Base-by-base conservation (phyloP, 257 asterid genomes). In the Solanum megistacrolobum region DNA sequence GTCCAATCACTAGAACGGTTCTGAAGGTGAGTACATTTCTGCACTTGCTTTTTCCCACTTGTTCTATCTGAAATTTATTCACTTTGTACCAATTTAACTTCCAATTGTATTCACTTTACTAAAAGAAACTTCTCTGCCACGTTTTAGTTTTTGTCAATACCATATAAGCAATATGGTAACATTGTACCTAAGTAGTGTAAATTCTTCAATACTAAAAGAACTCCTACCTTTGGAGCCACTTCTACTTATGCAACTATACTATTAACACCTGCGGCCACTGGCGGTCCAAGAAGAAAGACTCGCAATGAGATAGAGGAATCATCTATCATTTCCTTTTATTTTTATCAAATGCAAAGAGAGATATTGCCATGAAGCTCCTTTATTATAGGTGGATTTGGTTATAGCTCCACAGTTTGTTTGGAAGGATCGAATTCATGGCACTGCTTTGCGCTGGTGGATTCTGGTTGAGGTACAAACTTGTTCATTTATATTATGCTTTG, bases 1-100 rank as follows among this genome's bases (percentile, higher is more conserved):
- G 99, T 93, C 99, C 99, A 87, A 97, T 97, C 89, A 97, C 99
- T 38, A 95, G 99, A 92, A 97, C 99, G 52, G 99, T 97, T 90
- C 93, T 97, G 86, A 97, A 97, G 99, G 99, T 97, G 92, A 86
- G 83, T 88, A 32, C 90, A 58, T 73, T 88, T 86, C 58, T 90
- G 87, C 86, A 87, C 32, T 25, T 78, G 48, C 74, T 89, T 41
- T 88, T 83, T 84, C 83, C 35, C 31, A 73, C 71, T 84, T 46
- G 74, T 76, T 55, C 41, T 87, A 48, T 71, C 88, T 88, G 83
- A 82, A 87, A 25, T 72, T 86, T 41, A 46, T 25, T 48, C 48
- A 52, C 46, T 73, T 52, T 23, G 16, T 48, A 25, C 41, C 85
- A 46, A 48, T 82, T 81, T 81, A 81, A 29, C 85, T 48, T 81